Conservation (phyloP, 2,329 filamentous ascomycete species). For the Alternaria arborescens region DNA sequence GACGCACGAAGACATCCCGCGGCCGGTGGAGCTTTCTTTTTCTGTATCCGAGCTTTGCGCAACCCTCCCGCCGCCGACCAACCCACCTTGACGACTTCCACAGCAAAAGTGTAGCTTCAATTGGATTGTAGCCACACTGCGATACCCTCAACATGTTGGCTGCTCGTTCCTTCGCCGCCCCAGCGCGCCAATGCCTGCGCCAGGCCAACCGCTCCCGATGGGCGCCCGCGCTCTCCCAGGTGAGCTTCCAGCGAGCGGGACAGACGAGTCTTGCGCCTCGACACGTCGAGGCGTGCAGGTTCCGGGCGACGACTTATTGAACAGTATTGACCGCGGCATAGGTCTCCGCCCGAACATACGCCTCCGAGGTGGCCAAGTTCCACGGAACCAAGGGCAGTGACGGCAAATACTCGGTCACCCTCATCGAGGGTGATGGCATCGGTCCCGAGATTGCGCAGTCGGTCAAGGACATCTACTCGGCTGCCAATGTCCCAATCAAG, state of each 20-base stretch:
- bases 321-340: constrained; percentile 21
- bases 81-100: constrained; percentile 35
- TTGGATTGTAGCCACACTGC: constrained; percentile 35
- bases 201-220: constrained; percentile 62
- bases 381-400: constrained; percentile 87
- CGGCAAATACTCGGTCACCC: constrained; percentile 92
- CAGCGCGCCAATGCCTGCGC: constrained; percentile 81
- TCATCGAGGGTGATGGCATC: constrained; percentile 99
- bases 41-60: constrained; percentile 37
- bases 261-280: neutral
- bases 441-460: constrained; percentile 97
- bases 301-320: neutral
- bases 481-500: constrained; percentile 92
- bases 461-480: constrained; percentile 98
- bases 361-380: constrained; percentile 83
- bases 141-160: constrained; percentile 75
- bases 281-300: neutral
- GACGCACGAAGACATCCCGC: constrained; percentile 18
- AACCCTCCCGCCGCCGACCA: constrained; percentile 31
- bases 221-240: constrained; percentile 64
- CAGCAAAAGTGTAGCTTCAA: constrained; percentile 46
- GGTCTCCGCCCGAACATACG: constrained; percentile 60
- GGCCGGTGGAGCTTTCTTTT: constrained; percentile 43
- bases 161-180: constrained; percentile 77
- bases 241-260: constrained; percentile 51